These are phyloP conservation scores for Fusarium pseudonygamai DNA, from an alignment of 2,329 filamentous ascomycete species.

Conservation along the genomic window DNA sequence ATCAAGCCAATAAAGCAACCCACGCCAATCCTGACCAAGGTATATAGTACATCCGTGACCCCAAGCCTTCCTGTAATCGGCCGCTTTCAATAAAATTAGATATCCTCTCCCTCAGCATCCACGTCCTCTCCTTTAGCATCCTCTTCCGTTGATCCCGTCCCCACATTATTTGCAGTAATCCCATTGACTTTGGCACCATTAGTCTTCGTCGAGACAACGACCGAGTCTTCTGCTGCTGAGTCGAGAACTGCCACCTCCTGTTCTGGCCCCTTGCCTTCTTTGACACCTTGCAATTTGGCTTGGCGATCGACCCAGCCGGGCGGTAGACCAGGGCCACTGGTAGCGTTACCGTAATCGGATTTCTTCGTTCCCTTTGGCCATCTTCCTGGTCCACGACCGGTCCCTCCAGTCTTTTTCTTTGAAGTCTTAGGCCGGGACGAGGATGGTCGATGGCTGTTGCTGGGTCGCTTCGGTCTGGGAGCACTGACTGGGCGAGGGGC, in stretches of 20 bases:
- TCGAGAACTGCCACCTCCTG: conserved; percentile 24
- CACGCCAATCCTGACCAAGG: conserved; percentile 27
- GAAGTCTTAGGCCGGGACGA: conserved; percentile 47
- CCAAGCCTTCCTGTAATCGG: neutral
- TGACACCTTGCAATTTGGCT: conserved; percentile 21
- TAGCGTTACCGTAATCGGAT: conserved; percentile 72
- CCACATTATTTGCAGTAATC: conserved; percentile 12
- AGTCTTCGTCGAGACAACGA: conserved; percentile 42
- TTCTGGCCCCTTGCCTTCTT: conserved; percentile 27
- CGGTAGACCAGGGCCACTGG: conserved; percentile 70
- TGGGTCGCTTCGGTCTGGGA: conserved; percentile 53
- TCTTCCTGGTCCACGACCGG: conserved; percentile 70
- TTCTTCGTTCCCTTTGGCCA: conserved; percentile 77
- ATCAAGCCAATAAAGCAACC: conserved; percentile 21
- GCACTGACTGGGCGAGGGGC: conserved; percentile 48
- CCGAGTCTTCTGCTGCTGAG: conserved; percentile 47
- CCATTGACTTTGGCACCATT: conserved; percentile 37
- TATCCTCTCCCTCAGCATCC: conserved; percentile 50
- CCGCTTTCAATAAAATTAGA: conserved; percentile 33
- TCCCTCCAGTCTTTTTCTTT: conserved; percentile 68
- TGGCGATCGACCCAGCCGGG: conserved; percentile 61
- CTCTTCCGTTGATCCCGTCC: conserved; percentile 12
- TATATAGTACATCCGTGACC: conserved; percentile 36
- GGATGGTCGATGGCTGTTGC: conserved; percentile 43
- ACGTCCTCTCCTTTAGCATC: conserved; percentile 43